Evolutionary conservation across 1,284 basidiomycete species (phyloP).

Genomic region (Cutaneotrichosporon arboriforme): DNA sequence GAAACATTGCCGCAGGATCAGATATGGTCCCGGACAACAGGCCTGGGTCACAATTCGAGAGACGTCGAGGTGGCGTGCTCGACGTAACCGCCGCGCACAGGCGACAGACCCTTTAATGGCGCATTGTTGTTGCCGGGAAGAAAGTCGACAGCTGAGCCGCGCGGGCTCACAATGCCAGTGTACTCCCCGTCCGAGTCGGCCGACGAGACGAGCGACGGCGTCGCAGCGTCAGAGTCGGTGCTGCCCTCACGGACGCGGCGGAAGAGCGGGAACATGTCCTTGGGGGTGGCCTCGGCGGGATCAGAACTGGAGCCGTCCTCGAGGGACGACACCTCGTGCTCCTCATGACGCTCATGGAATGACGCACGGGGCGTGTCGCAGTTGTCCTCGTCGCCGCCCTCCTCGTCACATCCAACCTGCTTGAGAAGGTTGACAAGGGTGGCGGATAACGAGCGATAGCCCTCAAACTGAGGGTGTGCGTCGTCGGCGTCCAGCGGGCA

Average conservation of each 20-base stretch:
- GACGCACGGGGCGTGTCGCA: slow-evolving; percentile 3
- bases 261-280: slow-evolving; percentile 6
- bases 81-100: neutral
- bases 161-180: slow-evolving; percentile 16
- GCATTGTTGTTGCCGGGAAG: slow-evolving; percentile 1
- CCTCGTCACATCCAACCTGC: slow-evolving; percentile 13
- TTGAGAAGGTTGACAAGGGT: slow-evolving; percentile 32
- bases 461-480: slow-evolving; percentile 39
- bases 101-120: neutral
- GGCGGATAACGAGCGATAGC: slow-evolving; percentile 40
- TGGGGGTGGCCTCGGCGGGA: neutral
- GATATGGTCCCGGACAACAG: neutral
- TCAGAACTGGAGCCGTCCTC: slow-evolving; percentile 1
- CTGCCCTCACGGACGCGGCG: slow-evolving; percentile 8
- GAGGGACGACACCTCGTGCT: slow-evolving; percentile 8
- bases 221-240: slow-evolving; percentile 19
- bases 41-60: neutral
- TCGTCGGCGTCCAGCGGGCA: slow-evolving; percentile 14
- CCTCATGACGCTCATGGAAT: slow-evolving; percentile 4
- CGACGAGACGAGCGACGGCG: slow-evolving; percentile 20
- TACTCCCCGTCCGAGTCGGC: slow-evolving; percentile 22
- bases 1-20: neutral
- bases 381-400: slow-evolving; percentile 7
- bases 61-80: neutral
- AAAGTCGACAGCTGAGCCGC: slow-evolving; percentile 14